Base-by-base conservation (phyloP, 2,329 filamentous ascomycete species). In the Chalaropsis thielavioides region DNA sequence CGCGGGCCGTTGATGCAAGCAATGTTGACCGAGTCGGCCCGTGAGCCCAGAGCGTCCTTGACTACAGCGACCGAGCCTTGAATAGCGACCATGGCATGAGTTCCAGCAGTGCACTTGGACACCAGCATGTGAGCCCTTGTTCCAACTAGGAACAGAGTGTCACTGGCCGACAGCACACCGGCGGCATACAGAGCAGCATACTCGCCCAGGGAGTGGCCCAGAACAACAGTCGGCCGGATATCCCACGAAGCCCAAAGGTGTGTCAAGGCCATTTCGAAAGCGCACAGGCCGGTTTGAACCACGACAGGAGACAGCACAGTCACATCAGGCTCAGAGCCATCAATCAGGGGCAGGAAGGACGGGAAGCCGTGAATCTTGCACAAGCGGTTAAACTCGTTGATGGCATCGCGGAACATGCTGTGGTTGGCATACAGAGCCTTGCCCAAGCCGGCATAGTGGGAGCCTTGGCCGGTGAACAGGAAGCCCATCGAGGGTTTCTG, bases 1-100 rank as follows among this genome's bases (percentile, higher is more conserved):
- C 83, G 78, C 0, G 86, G 84, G 0, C 86, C 84, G 69, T 95
- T 95, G 72, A 90, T 81, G 76, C 90, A 94, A 17, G 89, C 86
- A 40, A 83, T 70, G 46, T 81, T 80, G 63, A 79, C 72, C 4
- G 73, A 75, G 70, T 68, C 64, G 1, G 72, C 71, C 44, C 70
- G 71, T n/a, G 72, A 78, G 68, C 75, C 75, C 17, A 83, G 78
- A 62, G 79, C 79, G 27, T 81, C 78, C 56, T 75, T 78, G 66
- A 85, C 81, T 4, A 80, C 76, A 31, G 83, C 78, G 11, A 79
- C 75, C 1, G 77, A 74, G 17, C 76, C 79, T 68, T 78, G 75
- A 13, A 79, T 74, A 22, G 79, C 77, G 60, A 81, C 71, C 79
- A 82, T 83, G 40, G 80, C 79, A 70, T 91, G 87, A 1, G 82